Evolutionary conservation across 345 rosid genomes (phyloP).

Genomic region (Syzygium grande): DNA sequence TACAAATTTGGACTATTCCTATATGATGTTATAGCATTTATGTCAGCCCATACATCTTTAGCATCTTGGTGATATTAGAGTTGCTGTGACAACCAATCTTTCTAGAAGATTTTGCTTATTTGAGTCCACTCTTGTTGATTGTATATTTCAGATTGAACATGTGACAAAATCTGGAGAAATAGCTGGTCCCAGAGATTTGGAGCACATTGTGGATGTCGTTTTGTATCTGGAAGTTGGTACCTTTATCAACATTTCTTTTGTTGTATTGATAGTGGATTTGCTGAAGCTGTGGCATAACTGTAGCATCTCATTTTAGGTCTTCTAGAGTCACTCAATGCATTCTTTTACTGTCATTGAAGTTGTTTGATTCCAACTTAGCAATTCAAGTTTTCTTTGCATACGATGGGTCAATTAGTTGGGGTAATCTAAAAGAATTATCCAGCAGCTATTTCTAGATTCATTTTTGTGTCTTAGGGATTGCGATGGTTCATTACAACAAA

Average conservation of each 20-base stretch:
- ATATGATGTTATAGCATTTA: background rate
- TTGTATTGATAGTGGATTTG: background rate
- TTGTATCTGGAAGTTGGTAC: conserved; percentile 83
- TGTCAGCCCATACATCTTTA: background rate
- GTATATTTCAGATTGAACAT: conserved; percentile 67
- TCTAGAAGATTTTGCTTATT: background rate
- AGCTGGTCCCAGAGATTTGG: conserved; percentile 97
- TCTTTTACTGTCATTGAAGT: background rate
- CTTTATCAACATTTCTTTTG: conserved; percentile 9
- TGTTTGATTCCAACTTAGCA: background rate
- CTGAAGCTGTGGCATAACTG: background rate
- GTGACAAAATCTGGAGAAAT: conserved; percentile 89
- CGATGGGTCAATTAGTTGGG: background rate
- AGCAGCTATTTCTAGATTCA: background rate
- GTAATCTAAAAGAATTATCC: background rate
- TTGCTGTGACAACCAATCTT: background rate
- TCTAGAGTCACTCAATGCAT: background rate
- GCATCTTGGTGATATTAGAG: background rate
- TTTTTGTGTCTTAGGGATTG: background rate
- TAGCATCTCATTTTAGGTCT: background rate
- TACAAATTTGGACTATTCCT: background rate
- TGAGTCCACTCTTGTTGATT: background rate
- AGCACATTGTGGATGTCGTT: conserved; percentile 97
- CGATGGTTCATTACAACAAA: background rate
- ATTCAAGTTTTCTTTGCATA: background rate